phyloP scores from a whole-genome alignment of 768 basidiomycete genomes.

The Pilatotrama ljubarskyi region DNA sequence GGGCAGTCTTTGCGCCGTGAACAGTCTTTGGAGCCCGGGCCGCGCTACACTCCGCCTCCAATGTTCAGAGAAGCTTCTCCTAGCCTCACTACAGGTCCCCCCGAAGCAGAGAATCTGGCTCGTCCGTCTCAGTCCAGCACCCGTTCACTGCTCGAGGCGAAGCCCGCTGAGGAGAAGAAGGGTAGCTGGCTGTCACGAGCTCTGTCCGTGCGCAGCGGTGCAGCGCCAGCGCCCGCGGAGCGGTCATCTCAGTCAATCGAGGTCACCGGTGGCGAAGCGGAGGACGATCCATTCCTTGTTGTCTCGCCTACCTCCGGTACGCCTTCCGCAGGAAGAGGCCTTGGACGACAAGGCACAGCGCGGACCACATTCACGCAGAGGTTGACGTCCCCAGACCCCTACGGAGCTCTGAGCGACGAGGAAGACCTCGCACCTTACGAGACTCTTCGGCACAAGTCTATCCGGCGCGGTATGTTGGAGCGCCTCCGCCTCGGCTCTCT shows the following conservation, averaged over 20 bases:
- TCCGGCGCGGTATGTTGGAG: conserved; percentile 52
- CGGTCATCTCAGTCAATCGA: neutral
- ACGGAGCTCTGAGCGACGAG: conserved; percentile 22
- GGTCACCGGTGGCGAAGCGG: neutral
- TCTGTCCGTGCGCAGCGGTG: conserved; percentile 3
- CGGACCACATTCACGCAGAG: neutral
- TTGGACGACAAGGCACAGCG: neutral
- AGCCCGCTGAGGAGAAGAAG: neutral
- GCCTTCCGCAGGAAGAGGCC: neutral
- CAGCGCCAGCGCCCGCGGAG: neutral
- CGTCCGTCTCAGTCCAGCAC: conserved; percentile 1
- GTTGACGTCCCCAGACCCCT: conserved; percentile 20
- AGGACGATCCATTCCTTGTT: conserved; percentile 34
- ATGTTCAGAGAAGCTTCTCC: neutral
- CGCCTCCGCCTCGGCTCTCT: conserved; percentile 35
- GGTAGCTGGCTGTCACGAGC: conserved; percentile 22
- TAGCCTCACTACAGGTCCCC: neutral
- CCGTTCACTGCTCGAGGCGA: neutral
- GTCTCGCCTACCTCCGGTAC: conserved; percentile 3
- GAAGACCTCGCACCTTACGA: conserved; percentile 43
- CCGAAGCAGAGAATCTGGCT: conserved; percentile 4
- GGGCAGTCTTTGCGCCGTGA: conserved; percentile 1
- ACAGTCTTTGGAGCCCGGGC: conserved; percentile 27
- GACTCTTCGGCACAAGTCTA: conserved; percentile 49
- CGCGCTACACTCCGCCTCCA: conserved; percentile 28